Evolutionary conservation across 1,284 basidiomycete genomes (phyloP), one percentile per base, ranked within the genome.

Genomic region (Pseudozyma hubeiensis): DNA sequence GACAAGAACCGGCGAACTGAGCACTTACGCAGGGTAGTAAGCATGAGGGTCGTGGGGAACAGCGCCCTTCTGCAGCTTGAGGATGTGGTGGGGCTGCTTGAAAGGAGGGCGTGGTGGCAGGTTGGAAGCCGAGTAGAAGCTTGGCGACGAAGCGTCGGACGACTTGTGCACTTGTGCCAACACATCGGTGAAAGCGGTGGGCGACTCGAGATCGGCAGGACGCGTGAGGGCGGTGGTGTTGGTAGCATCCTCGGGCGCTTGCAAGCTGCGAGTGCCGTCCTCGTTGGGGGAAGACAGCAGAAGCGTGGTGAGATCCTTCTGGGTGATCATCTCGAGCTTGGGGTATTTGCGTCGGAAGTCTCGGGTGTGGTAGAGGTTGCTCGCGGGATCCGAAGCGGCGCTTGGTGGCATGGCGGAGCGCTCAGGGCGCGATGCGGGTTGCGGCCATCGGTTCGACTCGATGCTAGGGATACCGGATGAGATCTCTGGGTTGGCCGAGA

Each of bases 311-410:
- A 84, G 73, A 59, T 79, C 66, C 61, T 78, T 65, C 64, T 84
- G 82, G 29, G 80, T 84, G 56, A 84, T 77, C 72, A 83, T 81
- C 39, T 82, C 78, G 49, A 94, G 90, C 80, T 91, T 91, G 34
- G 94, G 94, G 86, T 94, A 97, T 58, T 90, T 90, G 64, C 94
- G 90, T 65, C 95, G 90, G 80, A 94, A 92, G 86, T 97, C 94
- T 68, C 94, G 92, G 86, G 94, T 93, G 90, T 91, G 93, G 89
- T 97, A 97, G 46, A 80, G 46, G 72, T 84, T 75, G 67, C 65
- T 59, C 24, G 78, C 77, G 16, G 72, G 54, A 61, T 79, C 73
- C 37, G 61, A 72, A 40, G 69, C 70, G 78, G 79, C 90, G 92
- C 93, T 94, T 2, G 94, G 93, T 13, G 94, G 92, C 0, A 91